Base-by-base conservation (phyloP, 192 early-diverging fungal genomes). In the Phycomyces blakesleeanus region DNA sequence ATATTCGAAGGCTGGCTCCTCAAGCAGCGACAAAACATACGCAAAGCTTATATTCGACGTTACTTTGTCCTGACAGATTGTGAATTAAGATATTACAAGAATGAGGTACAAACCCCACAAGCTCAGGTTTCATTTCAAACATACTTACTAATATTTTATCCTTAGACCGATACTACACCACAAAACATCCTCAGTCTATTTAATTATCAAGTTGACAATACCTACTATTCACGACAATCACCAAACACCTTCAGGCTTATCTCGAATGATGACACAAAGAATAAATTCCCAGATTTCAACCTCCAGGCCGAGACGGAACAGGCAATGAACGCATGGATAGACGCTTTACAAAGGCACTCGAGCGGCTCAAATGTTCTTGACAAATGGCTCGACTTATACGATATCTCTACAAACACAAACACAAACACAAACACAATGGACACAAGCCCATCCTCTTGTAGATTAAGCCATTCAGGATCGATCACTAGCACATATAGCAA, bases 341-440 rank as follows among this genome's bases (percentile, higher is more conserved):
- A 55, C 1, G 16, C 47, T 34, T 18, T 73, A 16, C 63, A 73
- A 24, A 15, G 10, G 37, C 44, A 56, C 20, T 54, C 39, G 1
- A 29, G 44, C 29, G 34, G 40, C 2, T 29, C 29, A 20, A 67
- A 64, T 38, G 61, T 73, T 11, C 54, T 73, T 7, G 65, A 73
- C 22, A 73, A 73, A 56, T 73, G 71, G 71, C 53, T 73, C n/a
- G 66, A 73, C 5, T 29, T 59, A 6, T 58, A 67, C 12, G 71
- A 73, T 22, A 51, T 73, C 14, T 41, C 55, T 10, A 39, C 24
- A 26, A 34, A 54, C 16, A 63, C 37, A 34, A 34, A 34, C 7
- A 39, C 24, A 26, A 34, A 54, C 16, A 63, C 37, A 34, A 34
- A 34, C 7, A 2, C 34, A 53, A 22, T 14, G 44, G 20, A 4